These are phyloP conservation scores for Flaveria sonorensis DNA, from an alignment of 129 eudicot genomes.

Conservation along the genomic window DNA sequence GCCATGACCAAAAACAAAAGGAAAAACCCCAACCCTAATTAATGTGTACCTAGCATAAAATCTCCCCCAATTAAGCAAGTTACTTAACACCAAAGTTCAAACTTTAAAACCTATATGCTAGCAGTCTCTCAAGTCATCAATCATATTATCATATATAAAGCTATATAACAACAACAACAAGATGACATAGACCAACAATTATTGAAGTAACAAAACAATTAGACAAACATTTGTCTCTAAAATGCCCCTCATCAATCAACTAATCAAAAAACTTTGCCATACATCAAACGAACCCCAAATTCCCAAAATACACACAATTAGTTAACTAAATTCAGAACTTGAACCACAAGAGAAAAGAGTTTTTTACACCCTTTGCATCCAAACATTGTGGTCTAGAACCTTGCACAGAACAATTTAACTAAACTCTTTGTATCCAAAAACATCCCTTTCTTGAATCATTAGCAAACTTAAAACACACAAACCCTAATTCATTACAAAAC, in stretches of 20 bases:
- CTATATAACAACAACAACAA: background rate
- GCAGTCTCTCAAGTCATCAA: no score
- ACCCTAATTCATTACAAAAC: slow-evolving; percentile 18
- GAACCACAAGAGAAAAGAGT: no score
- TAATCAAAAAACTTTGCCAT: slow-evolving; percentile 25
- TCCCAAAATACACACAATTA: no score
- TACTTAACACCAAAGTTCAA: no score
- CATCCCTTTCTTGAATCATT: background rate
- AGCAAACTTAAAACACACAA: slow-evolving; percentile 18
- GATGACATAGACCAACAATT: background rate
- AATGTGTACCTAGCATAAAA: no score
- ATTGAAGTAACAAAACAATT: slow-evolving; percentile 4
- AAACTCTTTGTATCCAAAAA: slow-evolving; percentile 20
- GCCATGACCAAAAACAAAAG: no score
- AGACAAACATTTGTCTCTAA: background rate
- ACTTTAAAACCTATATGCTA: no score
- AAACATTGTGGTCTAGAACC: no score
- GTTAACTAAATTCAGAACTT: no score
- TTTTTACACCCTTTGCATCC: no score
- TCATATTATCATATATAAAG: background rate
- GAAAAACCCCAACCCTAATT: no score
- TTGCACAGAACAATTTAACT: background rate
- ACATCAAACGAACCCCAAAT: slow-evolving; percentile 4
- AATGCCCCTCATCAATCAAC: slow-evolving; percentile 4
- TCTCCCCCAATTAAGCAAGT: no score